These are phyloP conservation scores for Pseudozyma thailandica DNA, from an alignment of 1,284 basidiomycete species.

Conservation along the genomic window DNA sequence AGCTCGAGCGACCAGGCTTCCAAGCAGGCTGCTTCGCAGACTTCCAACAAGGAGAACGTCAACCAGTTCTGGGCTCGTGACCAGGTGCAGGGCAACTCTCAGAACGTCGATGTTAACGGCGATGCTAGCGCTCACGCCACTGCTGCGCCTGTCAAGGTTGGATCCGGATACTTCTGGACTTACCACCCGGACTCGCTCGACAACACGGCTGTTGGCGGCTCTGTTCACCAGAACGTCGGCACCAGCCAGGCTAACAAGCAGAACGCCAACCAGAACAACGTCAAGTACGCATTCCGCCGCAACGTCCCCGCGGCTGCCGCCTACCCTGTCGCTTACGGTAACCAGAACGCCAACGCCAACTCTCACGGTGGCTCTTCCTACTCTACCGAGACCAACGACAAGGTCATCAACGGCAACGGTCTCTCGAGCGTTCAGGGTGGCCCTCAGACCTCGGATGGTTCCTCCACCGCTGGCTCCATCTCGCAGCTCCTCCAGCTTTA, in stretches of 20 bases:
- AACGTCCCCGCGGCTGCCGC: slow-evolving; percentile 6
- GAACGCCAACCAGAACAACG: slow-evolving; percentile 15
- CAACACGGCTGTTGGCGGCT: slow-evolving; percentile 19
- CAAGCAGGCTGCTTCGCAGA: slow-evolving; percentile 29
- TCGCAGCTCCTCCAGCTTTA: slow-evolving; percentile 32
- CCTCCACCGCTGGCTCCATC: slow-evolving; percentile 25
- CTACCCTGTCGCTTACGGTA: slow-evolving; percentile 12
- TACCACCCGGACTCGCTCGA: slow-evolving; percentile 25
- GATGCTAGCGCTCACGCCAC: slow-evolving; percentile 17
- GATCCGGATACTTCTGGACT: slow-evolving; percentile 26
- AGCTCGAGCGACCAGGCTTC: slow-evolving; percentile 23
- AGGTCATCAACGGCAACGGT: slow-evolving; percentile 27
- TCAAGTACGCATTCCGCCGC: slow-evolving; percentile 1
- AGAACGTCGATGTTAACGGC: slow-evolving; percentile 14
- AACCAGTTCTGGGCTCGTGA: slow-evolving; percentile 17
- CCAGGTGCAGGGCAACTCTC: slow-evolving; percentile 27
- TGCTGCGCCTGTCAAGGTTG: slow-evolving; percentile 7
- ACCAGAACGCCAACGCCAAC: slow-evolving; percentile 28
- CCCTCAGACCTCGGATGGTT: slow-evolving; percentile 24
- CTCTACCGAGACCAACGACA: slow-evolving; percentile 34
- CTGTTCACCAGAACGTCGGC: slow-evolving; percentile 18
- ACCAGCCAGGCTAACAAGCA: slow-evolving; percentile 27
- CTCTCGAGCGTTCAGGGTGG: slow-evolving; percentile 23
- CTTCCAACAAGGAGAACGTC: slow-evolving; percentile 15
- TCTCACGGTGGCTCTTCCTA: slow-evolving; percentile 14